A percentile compares a stretch with the other conserved stretches of the same genome.
phyloP scores from a whole-genome alignment of 2,329 filamentous ascomycete genomes.

The Colletotrichum kahawae region DNA sequence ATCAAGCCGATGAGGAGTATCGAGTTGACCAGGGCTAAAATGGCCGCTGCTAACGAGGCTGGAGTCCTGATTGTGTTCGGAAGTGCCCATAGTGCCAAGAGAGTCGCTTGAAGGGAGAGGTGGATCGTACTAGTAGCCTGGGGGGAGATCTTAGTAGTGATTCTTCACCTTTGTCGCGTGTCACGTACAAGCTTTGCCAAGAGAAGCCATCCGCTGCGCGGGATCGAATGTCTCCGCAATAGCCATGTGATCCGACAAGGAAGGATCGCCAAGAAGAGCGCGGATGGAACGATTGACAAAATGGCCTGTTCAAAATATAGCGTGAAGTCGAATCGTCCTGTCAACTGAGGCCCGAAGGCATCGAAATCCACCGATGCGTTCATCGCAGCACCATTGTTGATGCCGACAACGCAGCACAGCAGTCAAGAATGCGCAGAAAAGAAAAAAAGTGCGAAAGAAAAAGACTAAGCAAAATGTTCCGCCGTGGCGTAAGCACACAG shows the following conservation, averaged over 20 bases:
- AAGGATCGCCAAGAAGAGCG: not conserved
- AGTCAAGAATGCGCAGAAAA: not conserved
- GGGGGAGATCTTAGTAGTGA: not conserved
- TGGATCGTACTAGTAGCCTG: not conserved
- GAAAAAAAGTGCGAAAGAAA: not conserved
- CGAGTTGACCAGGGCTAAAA: conserved; percentile 32
- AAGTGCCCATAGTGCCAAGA: conserved; percentile 6
- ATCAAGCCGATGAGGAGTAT: conserved; percentile 33
- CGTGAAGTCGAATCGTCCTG: conserved; percentile 26
- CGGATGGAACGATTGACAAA: conserved; percentile 17
- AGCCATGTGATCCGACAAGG: not conserved
- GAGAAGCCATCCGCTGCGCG: conserved; percentile 8
- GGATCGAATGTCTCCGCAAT: conserved; percentile 2
- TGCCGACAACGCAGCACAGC: not conserved
- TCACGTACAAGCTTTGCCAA: conserved; percentile 27
- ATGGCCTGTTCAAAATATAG: conserved; percentile 25
- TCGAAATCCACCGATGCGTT: not conserved
- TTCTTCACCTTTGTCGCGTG: not conserved
- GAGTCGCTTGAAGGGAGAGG: not conserved
- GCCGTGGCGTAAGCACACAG: not conserved
- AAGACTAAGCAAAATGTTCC: not conserved
- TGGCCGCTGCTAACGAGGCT: conserved; percentile 31
- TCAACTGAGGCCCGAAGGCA: not conserved
- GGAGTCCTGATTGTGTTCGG: not conserved
- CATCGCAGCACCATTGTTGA: not conserved